Base-by-base conservation (phyloP, 441 rosid genomes). In the Breynia disticha region DNA sequence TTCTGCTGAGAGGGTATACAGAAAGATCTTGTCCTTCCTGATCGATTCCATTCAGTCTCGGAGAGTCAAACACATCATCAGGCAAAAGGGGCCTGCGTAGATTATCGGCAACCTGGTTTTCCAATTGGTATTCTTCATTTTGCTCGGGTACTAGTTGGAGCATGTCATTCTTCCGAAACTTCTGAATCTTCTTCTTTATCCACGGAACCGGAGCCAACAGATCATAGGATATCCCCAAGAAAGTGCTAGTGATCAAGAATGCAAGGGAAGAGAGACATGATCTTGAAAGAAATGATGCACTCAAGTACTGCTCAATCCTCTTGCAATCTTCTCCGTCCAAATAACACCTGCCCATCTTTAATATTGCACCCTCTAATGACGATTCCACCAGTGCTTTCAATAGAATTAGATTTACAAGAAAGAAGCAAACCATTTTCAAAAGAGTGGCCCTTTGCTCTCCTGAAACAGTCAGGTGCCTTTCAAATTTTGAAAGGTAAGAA, bases 271-370 rank as follows among this genome's bases (percentile, higher is more conserved):
- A 91, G 60, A 91, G 90, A 71, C 98, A 87, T 3, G 96, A 83
- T 56, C 85, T 86, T 22, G 95, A 83, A 50, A 91, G 66, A 72
- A 91, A 85, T 35, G 98, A 91, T 14, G 95, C 86, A 45, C 89
- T 91, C 88, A 87, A 76, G 72, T 91, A 91, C 69, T 91, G 86
- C 77, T 91, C 95, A 32, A 91, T 91, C 73, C 80, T 80, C 76
- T 81, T 91, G 82, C 98, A 91, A 69, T 91, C 95, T 76, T 87
- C 96, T 42, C 98, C 98, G 37, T 90, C 96, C 73, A 90, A 66
- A 62, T 90, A 90, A 75, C 95, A 90, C 46, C 95, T 75, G 16
- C 98, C 87, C 98, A 90, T 90, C 52, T 70, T 70, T 58, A 90
- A 71, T 72, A 91, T 69, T 17, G 96, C 82, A 20, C 82, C 72